Evolutionary conservation across 2,329 filamentous ascomycete genomes (phyloP).

Genomic region (Scytalidium sp.): DNA sequence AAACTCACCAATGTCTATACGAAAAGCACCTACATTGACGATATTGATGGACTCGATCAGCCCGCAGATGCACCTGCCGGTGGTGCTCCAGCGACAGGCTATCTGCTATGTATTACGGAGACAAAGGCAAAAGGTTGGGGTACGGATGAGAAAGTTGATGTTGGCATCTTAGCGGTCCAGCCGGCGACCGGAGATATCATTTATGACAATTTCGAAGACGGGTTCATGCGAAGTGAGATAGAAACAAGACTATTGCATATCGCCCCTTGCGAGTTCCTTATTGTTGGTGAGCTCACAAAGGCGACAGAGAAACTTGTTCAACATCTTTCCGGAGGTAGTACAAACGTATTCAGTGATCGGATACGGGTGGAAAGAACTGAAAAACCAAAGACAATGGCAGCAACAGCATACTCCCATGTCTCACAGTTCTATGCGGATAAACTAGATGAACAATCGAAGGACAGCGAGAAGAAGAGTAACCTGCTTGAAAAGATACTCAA

Average conservation of each 20-base stretch:
- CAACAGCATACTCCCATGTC: conserved; percentile 84
- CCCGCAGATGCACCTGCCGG: conserved; percentile 50
- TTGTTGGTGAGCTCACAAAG: conserved; percentile 86
- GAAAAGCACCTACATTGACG: conserved; percentile 96
- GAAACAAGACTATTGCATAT: conserved; percentile 95
- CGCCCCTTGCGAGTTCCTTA: conserved; percentile 89
- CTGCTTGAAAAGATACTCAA: conserved; percentile 84
- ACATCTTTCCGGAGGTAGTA: conserved; percentile 84
- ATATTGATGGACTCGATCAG: conserved; percentile 74
- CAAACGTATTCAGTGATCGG: conserved; percentile 88
- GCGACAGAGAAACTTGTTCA: conserved; percentile 89
- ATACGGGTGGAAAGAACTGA: conserved; percentile 79
- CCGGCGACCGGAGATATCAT: conserved; percentile 94
- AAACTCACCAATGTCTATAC: conserved; percentile 97
- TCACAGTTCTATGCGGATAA: conserved; percentile 90
- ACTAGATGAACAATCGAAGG: conserved; percentile 58
- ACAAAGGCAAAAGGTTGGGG: conserved; percentile 73
- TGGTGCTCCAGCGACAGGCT: conserved; percentile 68
- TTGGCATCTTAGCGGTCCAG: conserved; percentile 91
- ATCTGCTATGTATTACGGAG: conserved; percentile 90
- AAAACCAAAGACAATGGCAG: conserved; percentile 76
- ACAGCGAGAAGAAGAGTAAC: conserved; percentile 55
- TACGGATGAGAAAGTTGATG: conserved; percentile 88
- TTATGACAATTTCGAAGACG: conserved; percentile 93
- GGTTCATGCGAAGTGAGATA: conserved; percentile 95